Evolutionary conservation across 768 basidiomycete genomes (phyloP).

Genomic region (Leccinum rimulosum): DNA sequence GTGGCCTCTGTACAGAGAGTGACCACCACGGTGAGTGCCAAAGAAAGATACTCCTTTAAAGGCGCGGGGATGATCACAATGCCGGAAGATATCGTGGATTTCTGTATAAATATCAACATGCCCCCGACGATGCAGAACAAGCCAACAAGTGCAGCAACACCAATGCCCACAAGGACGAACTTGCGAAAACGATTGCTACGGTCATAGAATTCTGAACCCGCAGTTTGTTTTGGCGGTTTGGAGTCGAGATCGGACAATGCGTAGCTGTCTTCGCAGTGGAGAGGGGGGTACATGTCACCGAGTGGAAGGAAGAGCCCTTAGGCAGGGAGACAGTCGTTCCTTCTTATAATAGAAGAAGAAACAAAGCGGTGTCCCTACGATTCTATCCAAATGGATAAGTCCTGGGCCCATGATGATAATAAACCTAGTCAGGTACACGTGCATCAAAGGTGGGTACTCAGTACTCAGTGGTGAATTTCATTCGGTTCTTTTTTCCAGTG

Average conservation of each 20-base stretch:
- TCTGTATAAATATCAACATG: constrained; percentile 20
- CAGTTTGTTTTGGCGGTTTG: constrained; percentile 17
- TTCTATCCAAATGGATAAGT: background rate
- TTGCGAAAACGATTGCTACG: constrained; percentile 25
- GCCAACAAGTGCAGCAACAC: constrained; percentile 22
- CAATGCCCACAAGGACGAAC: constrained; percentile 26
- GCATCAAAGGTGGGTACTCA: background rate
- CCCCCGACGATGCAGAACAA: constrained; percentile 24
- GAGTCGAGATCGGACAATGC: constrained; percentile 20
- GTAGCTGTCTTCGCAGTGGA: constrained; percentile 6
- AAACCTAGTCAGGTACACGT: background rate
- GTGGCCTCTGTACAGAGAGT: constrained; percentile 28
- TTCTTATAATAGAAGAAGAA: background rate
- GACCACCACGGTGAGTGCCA: constrained; percentile 28
- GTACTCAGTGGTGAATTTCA: too few species aligned
- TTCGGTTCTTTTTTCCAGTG: background rate
- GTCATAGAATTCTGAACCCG: constrained; percentile 29
- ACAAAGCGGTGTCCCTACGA: constrained; percentile 6
- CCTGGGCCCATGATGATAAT: background rate
- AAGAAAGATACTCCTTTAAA: constrained; percentile 17
- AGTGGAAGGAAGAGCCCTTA: background rate
- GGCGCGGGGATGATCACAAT: constrained; percentile 20
- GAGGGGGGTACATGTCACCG: constrained; percentile 8
- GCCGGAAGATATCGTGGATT: constrained; percentile 24
- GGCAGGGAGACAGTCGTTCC: too few species aligned